Percentiles rank a stretch among this genome's conserved stretches.
Evolutionary conservation across 495 filamentous ascomycete species (phyloP).

Genomic region (Penicillium cinerascens): DNA sequence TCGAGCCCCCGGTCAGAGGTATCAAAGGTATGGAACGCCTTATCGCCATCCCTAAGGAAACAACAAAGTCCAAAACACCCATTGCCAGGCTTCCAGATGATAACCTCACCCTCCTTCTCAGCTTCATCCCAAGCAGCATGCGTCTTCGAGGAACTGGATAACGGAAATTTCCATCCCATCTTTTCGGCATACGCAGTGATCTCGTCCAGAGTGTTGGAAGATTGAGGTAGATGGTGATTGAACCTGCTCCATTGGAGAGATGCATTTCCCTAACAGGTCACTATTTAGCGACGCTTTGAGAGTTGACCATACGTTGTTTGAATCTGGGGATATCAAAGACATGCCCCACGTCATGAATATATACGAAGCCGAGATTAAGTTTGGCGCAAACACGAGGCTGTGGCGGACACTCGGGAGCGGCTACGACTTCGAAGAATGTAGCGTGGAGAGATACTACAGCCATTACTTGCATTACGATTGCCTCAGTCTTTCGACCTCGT

Average conservation of each 20-base stretch:
- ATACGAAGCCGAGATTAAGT: neutral
- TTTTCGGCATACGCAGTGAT: slow-evolving; percentile 33
- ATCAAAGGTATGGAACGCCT: slow-evolving; percentile 42
- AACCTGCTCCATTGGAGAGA: neutral
- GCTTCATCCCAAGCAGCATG: slow-evolving; percentile 15
- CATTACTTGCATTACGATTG: neutral
- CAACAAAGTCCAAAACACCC: slow-evolving; percentile 38
- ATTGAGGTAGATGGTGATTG: neutral
- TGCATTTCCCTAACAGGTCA: neutral
- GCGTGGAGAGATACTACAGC: neutral
- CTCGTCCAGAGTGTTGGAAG: slow-evolving; percentile 19
- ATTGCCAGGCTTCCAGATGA: slow-evolving; percentile 24
- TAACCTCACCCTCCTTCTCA: slow-evolving; percentile 18
- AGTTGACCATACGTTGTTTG: neutral
- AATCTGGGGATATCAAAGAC: neutral
- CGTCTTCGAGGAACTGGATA: slow-evolving; percentile 33
- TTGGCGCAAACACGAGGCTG: neutral
- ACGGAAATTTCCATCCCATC: slow-evolving; percentile 44
- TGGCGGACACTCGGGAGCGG: neutral
- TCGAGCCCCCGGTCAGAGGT: slow-evolving; percentile 38
- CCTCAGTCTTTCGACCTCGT: slow-evolving; percentile 13
- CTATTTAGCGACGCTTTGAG: neutral
- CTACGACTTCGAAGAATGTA: too few species aligned
- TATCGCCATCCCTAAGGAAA: slow-evolving; percentile 31
- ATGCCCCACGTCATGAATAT: neutral